Base-by-base conservation (phyloP, 306 rosid species). In the Cicer arietinum region DNA sequence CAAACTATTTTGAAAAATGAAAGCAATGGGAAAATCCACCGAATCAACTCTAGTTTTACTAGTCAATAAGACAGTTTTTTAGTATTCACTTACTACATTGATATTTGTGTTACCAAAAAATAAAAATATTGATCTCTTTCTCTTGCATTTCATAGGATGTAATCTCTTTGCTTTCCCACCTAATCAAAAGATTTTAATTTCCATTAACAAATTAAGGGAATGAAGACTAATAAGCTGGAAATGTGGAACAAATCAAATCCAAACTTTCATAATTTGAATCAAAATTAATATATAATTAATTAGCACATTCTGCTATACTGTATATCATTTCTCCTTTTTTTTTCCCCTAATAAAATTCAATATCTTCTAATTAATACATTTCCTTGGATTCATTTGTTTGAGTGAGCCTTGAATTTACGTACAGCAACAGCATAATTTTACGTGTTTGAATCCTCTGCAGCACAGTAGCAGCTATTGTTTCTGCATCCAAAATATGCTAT, bases 341-440 rank as follows among this genome's bases (percentile, higher is more conserved):
- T 56, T 22, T 75, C 81, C 76, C 77, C 88, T 83, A 83, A 80
- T 85, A 82, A 83, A 35, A 83, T 84, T 73, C 72, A 67, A 43
- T 10, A 20, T 67, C 81, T 73, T 76, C 18, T 56, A 44, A 66
- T 20, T 64, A 44, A 66, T 45, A 65, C 69, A 54, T 67, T 67
- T 77, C 44, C 58, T 58, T 74, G 56, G 11, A 11, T 69, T 61
- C 75, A 64, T 22, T 22, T 22, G 25, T 22, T 22, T 22, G 25
- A 22, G 25, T 22, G 25, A 22, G 30, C 30, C 30, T 22, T 25
- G 30, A 25, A 25, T 25, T 25, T 25, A 25, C 3, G 30, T 2
- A 25, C 30, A 30, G 35, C 35, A 25, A 25, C 30, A 30, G 35
- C 35, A 30, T 30, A 30, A 30, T 30, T 30, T 5, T 2, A 25